A percentile compares a stretch with the other conserved stretches of the same genome.
Evolutionary conservation across 192 early-diverging fungal species (phyloP).

Genomic region (Coemansia asiatica): DNA sequence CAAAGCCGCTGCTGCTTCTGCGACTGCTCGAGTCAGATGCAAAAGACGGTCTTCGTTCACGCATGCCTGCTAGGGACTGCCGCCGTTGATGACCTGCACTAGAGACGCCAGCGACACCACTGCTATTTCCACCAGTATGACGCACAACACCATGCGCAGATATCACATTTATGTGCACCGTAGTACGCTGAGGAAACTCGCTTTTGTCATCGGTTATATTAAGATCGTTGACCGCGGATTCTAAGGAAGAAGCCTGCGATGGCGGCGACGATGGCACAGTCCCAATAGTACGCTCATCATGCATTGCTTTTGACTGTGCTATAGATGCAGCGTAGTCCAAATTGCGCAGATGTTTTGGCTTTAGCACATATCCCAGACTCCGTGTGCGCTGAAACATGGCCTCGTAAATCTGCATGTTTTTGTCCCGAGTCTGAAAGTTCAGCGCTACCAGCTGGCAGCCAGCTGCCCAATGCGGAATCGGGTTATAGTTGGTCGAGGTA

Average conservation of each 20-base stretch:
- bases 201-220: neutral
- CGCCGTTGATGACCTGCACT: neutral
- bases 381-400: constrained; percentile 80
- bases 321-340: neutral
- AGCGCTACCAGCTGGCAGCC: constrained; percentile 88
- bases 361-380: constrained; percentile 79
- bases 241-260: constrained; percentile 15
- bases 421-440: constrained; percentile 84
- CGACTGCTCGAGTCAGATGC: constrained; percentile 14
- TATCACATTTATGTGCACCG: constrained; percentile 44
- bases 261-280: neutral
- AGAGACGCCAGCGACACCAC: neutral
- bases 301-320: neutral
- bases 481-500: constrained; percentile 81
- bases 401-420: constrained; percentile 77
- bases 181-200: constrained; percentile 20
- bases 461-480: constrained; percentile 73
- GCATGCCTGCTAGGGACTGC: constrained; percentile 5
- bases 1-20: constrained; percentile 5
- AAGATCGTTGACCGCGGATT: neutral
- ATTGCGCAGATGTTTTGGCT: constrained; percentile 57
- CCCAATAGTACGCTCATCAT: neutral
- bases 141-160: constrained; percentile 29
- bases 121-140: neutral
- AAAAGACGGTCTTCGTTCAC: constrained; percentile 25